phyloP scores from a whole-genome alignment of 2,329 filamentous ascomycete species.

The Calonectria leucothoes region DNA sequence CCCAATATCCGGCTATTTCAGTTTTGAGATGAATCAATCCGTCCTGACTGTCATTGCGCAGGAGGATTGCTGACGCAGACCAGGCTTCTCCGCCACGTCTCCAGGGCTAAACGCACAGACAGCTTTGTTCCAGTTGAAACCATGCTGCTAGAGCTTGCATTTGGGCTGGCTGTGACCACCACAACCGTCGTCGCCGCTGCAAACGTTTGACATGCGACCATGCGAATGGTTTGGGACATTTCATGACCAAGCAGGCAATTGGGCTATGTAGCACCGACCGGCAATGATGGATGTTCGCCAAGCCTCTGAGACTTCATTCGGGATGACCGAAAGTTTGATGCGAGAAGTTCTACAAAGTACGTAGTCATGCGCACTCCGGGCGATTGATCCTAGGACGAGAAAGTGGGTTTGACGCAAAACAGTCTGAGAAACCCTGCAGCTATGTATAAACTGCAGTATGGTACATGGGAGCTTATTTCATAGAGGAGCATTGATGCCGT shows the following conservation, averaged over 20 bases:
- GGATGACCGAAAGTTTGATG: not conserved
- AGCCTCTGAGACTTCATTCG: not conserved
- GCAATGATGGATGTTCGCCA: not conserved
- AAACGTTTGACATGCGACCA: not conserved
- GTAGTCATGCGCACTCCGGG: not conserved
- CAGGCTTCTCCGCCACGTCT: conserved; percentile 10
- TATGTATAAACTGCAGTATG: not conserved
- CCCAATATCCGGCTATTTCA: not conserved
- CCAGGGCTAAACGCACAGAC: conserved; percentile 15
- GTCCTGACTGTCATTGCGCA: not conserved
- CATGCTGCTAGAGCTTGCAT: not conserved
- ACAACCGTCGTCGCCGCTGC: not conserved
- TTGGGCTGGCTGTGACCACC: not conserved
- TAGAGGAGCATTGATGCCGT: not conserved
- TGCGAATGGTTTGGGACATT: not conserved
- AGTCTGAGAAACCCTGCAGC: not conserved
- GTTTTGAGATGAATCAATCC: not conserved
- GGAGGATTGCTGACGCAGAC: conserved; percentile 9
- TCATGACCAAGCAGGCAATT: not conserved
- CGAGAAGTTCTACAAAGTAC: not conserved
- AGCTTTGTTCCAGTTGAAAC: not conserved
- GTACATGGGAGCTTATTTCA: not conserved
- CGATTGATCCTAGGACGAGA: not conserved
- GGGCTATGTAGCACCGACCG: too few relatives aligned
- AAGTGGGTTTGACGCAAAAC: not conserved